phyloP scores from a whole-genome alignment of 345 rosid genomes.

The Carallia brachiata region DNA sequence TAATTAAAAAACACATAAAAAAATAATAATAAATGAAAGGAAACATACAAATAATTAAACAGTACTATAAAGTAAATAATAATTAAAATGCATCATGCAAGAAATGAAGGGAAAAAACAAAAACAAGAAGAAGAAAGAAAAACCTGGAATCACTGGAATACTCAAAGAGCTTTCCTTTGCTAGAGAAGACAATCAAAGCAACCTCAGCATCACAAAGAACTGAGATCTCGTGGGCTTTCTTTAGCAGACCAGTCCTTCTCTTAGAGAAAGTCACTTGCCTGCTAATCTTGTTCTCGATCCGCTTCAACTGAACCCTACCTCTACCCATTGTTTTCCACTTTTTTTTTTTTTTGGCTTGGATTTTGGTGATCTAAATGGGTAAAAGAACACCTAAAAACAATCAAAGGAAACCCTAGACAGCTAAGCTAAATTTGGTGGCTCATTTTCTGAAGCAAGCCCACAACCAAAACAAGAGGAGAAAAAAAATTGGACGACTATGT shows the following conservation, averaged over 20 bases:
- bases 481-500: constrained; percentile 5
- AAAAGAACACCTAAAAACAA: background rate
- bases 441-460: background rate
- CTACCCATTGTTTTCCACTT: background rate
- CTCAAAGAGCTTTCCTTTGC: constrained; percentile 59
- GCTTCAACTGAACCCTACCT: no score
- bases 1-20: background rate
- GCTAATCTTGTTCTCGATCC: no score
- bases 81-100: no score
- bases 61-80: no score
- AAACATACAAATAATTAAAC: no score
- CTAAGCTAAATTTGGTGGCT: constrained; percentile 1
- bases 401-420: constrained; percentile 24
- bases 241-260: no score
- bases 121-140: background rate
- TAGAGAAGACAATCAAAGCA: no score
- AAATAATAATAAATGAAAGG: no score
- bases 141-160: constrained; percentile 73
- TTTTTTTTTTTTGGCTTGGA: background rate
- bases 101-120: background rate
- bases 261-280: no score
- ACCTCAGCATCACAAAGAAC: no score
- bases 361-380: background rate
- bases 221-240: no score
- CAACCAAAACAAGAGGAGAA: background rate